Conservation (phyloP, 2,329 filamentous ascomycete genomes). For the Fusarium fujikuroi region DNA sequence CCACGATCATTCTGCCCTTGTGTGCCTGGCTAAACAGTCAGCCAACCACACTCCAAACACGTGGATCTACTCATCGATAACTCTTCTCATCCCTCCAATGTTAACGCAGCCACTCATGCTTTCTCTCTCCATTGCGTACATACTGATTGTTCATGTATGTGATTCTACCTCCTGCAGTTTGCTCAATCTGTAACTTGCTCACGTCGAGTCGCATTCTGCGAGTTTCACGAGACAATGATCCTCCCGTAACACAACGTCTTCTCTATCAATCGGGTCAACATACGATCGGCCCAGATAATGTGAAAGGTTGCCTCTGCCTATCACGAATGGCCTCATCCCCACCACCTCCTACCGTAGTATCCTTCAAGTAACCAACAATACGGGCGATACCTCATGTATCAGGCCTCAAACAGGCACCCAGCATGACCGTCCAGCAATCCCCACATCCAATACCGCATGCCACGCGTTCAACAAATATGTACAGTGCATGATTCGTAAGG, state of each 20-base stretch:
- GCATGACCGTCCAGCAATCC: not conserved
- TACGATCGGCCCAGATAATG: constrained; percentile 3
- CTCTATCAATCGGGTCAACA: not conserved
- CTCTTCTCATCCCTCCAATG: constrained; percentile 15
- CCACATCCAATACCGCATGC: constrained; percentile 30
- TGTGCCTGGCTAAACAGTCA: constrained; percentile 7
- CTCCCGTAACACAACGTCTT: not conserved
- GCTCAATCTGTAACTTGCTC: constrained; percentile 1
- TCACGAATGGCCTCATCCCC: constrained; percentile 15
- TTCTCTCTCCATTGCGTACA: not conserved
- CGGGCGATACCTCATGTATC: constrained; percentile 1
- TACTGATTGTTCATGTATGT: not conserved
- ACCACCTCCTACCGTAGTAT: constrained; percentile 10
- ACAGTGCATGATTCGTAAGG: constrained; percentile 30
- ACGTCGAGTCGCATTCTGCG: not conserved
- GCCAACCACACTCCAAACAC: constrained; percentile 30
- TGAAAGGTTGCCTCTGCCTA: not conserved
- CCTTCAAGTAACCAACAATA: constrained; percentile 19
- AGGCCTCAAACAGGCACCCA: constrained; percentile 12
- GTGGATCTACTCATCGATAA: constrained; percentile 34
- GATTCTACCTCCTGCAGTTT: not conserved
- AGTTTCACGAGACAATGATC: not conserved
- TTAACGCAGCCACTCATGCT: constrained; percentile 10
- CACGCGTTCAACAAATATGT: constrained; percentile 31
- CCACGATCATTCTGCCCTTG: not conserved